Evolutionary conservation across 352 stramenopile genomes (phyloP).

Genomic region (Phytophthora uliginosa): DNA sequence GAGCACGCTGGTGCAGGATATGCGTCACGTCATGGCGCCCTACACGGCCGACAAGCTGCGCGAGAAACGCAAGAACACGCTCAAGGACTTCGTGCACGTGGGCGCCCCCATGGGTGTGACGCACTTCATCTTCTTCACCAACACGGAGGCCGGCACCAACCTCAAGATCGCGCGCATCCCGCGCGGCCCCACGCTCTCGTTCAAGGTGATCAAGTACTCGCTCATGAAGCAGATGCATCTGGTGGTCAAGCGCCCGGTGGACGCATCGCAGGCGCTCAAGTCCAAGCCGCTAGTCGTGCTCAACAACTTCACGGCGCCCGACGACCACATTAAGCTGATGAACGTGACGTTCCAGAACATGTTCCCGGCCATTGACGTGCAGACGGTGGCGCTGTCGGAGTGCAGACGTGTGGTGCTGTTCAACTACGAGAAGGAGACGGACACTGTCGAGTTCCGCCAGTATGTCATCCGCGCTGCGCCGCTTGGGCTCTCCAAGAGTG

Average conservation of each 20-base stretch:
- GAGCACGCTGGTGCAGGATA: slow-evolving; percentile 91
- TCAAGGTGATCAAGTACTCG: slow-evolving; percentile 93
- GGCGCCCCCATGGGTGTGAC: slow-evolving; percentile 95
- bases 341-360: slow-evolving; percentile 99
- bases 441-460: slow-evolving; percentile 97
- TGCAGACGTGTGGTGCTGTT: slow-evolving; percentile 98
- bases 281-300: slow-evolving; percentile 97
- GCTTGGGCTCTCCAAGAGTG: slow-evolving; percentile 92
- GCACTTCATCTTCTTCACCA: slow-evolving; percentile 97
- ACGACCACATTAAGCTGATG: slow-evolving; percentile 95
- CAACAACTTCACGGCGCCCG: slow-evolving; percentile 98
- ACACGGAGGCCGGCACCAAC: slow-evolving; percentile 96
- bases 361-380: slow-evolving; percentile 99
- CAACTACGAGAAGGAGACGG: slow-evolving; percentile 95
- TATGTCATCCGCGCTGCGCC: slow-evolving; percentile 97
- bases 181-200: slow-evolving; percentile 95
- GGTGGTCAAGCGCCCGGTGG: slow-evolving; percentile 93
- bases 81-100: slow-evolving; percentile 95
- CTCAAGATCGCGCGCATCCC: slow-evolving; percentile 96
- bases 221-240: slow-evolving; percentile 94
- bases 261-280: slow-evolving; percentile 89
- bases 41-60: slow-evolving; percentile 95
- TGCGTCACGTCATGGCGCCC: slow-evolving; percentile 96
- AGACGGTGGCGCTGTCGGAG: slow-evolving; percentile 95
- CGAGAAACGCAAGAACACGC: slow-evolving; percentile 93